Conservation (phyloP, 1,139 yeast species). For the Hansenula anomala region DNA sequence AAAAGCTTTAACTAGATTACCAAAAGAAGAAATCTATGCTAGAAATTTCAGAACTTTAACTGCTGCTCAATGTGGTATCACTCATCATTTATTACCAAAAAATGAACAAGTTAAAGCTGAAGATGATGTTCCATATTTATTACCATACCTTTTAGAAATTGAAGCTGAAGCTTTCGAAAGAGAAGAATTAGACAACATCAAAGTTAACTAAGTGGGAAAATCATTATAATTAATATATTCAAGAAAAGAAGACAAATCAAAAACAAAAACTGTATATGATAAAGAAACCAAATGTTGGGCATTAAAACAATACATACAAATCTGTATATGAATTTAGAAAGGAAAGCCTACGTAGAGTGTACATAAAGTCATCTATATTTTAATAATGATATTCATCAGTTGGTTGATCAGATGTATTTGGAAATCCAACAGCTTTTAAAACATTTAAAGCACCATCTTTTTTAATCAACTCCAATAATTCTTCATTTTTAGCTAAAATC, state of each 20-base stretch:
- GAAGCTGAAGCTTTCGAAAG: slow-evolving; percentile 91
- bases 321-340: not conserved
- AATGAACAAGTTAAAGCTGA: slow-evolving; percentile 73
- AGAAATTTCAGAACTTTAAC: slow-evolving; percentile 89
- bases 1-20: slow-evolving; percentile 85
- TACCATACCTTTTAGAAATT: slow-evolving; percentile 89
- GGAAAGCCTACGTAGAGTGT: too few relatives aligned
- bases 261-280: too few relatives aligned
- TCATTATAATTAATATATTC: too few relatives aligned
- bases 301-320: too few relatives aligned
- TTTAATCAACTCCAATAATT: slow-evolving; percentile 37
- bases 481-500: slow-evolving; percentile 67
- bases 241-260: too few relatives aligned
- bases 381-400: slow-evolving; percentile 43
- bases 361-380: too few relatives aligned
- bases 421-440: slow-evolving; percentile 60
- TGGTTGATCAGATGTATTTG: slow-evolving; percentile 42
- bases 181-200: slow-evolving; percentile 78
- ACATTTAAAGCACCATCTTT: slow-evolving; percentile 41
- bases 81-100: slow-evolving; percentile 80
- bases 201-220: slow-evolving; percentile 1
- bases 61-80: slow-evolving; percentile 82
- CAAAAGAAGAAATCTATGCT: slow-evolving; percentile 77
- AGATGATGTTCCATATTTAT: slow-evolving; percentile 80
- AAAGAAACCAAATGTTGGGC: too few relatives aligned